Percentiles rank a stretch among this genome's conserved stretches.
phyloP scores from a whole-genome alignment of 805 yeast species.

The Candida ulmi region DNA sequence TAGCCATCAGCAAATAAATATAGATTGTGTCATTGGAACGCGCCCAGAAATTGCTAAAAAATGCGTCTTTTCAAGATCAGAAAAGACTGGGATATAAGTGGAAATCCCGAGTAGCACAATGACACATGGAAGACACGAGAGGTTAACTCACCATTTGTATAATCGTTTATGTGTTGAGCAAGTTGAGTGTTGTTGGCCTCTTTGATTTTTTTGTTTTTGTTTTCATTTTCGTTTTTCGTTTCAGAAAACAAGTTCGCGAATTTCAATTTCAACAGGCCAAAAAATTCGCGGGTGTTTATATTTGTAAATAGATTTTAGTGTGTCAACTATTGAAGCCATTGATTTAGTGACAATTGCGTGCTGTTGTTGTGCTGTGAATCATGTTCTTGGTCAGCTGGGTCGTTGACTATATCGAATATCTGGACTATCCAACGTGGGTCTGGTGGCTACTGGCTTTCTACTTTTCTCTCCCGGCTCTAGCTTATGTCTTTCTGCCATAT shows the following conservation, averaged over 20 bases:
- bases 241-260: not conserved
- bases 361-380: not conserved
- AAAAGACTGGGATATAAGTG: too few relatives aligned
- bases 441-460: constrained; percentile 42
- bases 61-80: too few relatives aligned
- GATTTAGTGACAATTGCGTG: not conserved
- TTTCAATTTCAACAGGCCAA: too few relatives aligned
- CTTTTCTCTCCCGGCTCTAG: constrained; percentile 31
- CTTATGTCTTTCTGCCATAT: constrained; percentile 29
- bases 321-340: too few relatives aligned
- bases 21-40: too few relatives aligned
- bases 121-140: not conserved
- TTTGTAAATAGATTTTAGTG: too few relatives aligned
- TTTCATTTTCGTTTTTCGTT: not conserved
- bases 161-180: too few relatives aligned
- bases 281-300: too few relatives aligned
- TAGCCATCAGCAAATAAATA: too few relatives aligned
- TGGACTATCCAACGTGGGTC: constrained; percentile 32
- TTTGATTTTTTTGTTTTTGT: not conserved
- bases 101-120: too few relatives aligned
- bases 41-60: too few relatives aligned
- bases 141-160: not conserved
- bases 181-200: not conserved
- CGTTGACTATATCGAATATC: constrained; percentile 7
- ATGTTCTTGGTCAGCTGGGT: not conserved